Evolutionary conservation across 2,329 filamentous ascomycete genomes (phyloP), one percentile per base, ranked within the genome.

Genomic region (Zymoseptoria passerinii): DNA sequence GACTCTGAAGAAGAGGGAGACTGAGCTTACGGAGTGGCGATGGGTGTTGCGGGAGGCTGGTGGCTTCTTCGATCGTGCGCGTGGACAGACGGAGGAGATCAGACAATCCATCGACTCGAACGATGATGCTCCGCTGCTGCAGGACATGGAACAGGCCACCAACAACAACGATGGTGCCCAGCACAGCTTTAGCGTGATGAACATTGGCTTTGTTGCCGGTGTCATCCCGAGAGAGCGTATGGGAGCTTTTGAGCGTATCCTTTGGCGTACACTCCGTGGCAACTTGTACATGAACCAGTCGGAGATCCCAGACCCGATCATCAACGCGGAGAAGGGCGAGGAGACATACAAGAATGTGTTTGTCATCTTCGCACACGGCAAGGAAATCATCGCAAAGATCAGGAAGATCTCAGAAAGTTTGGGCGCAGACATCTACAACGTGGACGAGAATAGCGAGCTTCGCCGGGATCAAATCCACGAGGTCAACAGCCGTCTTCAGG

Each of bases 281-380:
- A 99, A 99, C 75, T 79, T 99, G 63, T 99, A 97, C 81, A 99
- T 99, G 94, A 99, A 99, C 77, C 95, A 99, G 79, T 92, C 92
- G 48, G 94, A 99, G 80, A 99, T 99, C 62, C 87, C 91, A 7
- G 92, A 99, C 73, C 85, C 90, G 44, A 87, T 99, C 67, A 81
- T 96, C 72, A 90, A 99, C 74, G 92, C 94, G 16, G 83, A 88
- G 71, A 96, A 85, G 77, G 96, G 97, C 73, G 92, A 97, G 76
- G 81, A 89, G 64, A 82, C 95, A 67, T 85, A 88, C 79, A 99
- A 99, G 85, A 99, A 96, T 68, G 94, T 99, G 57, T 99, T 99
- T 71, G 92, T 99, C 71, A 99, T 99, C 74, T 99, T 99, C 69
- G 94, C 94, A 10, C 94, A 99, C 71, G 94, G 94, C 72, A 96